Evolutionary conservation across 2,329 filamentous ascomycete genomes (phyloP), one percentile per base, ranked within the genome.

Genomic region (Didymella arachidicola): DNA sequence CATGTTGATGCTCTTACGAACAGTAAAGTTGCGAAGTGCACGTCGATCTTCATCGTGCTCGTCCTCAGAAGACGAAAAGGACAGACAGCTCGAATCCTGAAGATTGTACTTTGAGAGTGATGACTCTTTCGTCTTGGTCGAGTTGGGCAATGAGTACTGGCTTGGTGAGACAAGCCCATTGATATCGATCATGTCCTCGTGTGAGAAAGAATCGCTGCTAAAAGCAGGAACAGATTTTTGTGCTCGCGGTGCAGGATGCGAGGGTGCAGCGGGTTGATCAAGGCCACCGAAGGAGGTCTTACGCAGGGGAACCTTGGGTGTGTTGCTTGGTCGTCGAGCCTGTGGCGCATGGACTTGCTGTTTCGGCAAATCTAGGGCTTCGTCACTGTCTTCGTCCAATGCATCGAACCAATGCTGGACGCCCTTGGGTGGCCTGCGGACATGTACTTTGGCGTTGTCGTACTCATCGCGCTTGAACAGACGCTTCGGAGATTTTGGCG

Each of bases 401-500:
- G 76, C 81, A 54, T 83, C 81, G 56, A 83, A 83, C 81, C 81
- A 83, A 59, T 83, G 79, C 59, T 81, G 73, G 27, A 82, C 80
- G 7, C 81, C 81, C 47, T 78, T 80, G 4, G 80, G 80, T 16
- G 81, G 81, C 32, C 80, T 72, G 34, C 79, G 73, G 18, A 82
- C 76, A 55, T 82, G 76, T 26, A 79, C 74, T 67, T 83, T 83
- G 53, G 79, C 75, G 63, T 74, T 79, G 59, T 82, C 80, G 63
- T 77, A 80, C 36, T 75, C 70, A 46, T 80, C 78, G 27, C 73
- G 72, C 53, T 72, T 67, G 60, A 71, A 55, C 36, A 69, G 60
- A 49, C 72, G 68, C 26, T 65, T 61, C 11, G 71, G 72, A 47
- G 69, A 74, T 12, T 47, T 59, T 2, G 68, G 60, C 4, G 51